Evolutionary conservation across 768 basidiomycete genomes (phyloP), one percentile per base, ranked within the genome.

Genomic region (Pulveroboletus ravenelii): DNA sequence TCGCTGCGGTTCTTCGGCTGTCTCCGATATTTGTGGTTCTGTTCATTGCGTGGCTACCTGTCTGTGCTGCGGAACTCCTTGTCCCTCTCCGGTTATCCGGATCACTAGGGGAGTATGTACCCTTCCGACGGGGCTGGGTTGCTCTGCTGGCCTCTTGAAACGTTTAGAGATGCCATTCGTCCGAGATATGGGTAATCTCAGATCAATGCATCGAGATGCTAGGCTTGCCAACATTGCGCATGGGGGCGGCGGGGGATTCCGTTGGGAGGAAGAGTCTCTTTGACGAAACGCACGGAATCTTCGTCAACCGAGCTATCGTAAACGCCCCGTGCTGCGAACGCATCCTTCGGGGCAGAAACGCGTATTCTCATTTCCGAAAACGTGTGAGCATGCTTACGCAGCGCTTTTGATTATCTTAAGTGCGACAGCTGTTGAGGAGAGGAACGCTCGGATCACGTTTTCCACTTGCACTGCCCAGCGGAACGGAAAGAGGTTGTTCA

Each of bases 351-450:
- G 30, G 31, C 1, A n/a, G 44, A 17, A 48, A 49, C 41, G 32
- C 27, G 62, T 10, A 50, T 30, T n/a, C 43, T 41, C 48, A 61
- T 56, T 61, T 45, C 62, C 61, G 45, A 42, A 63, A 55, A 15
- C 18, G 52, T 35, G 41, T 29, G 29, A 31, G 15, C 37, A 17
- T 38, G 47, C 41, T 54, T 41, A 49, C 30, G 23, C 44, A n/a
- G 41, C 51, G 32, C 38, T 10, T 14, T 34, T 46, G 57, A 48
- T 56, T 50, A 54, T 63, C 57, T 55, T 23, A 42, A 34, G 45
- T 14, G 49, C 41, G 54, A 55, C 13, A 42, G 50, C 45, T 23
- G 47, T 51, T 36, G 49, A 54, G 49, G 52, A 41, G 45, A 42
- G 51, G 43, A 45, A 54, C 40, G 2, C 37, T 48, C 32, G 59